A percentile compares a stretch with the other conserved stretches of the same genome.
Conservation (phyloP, 2,329 filamentous ascomycete genomes). For the Paracamarosporium sp. region DNA sequence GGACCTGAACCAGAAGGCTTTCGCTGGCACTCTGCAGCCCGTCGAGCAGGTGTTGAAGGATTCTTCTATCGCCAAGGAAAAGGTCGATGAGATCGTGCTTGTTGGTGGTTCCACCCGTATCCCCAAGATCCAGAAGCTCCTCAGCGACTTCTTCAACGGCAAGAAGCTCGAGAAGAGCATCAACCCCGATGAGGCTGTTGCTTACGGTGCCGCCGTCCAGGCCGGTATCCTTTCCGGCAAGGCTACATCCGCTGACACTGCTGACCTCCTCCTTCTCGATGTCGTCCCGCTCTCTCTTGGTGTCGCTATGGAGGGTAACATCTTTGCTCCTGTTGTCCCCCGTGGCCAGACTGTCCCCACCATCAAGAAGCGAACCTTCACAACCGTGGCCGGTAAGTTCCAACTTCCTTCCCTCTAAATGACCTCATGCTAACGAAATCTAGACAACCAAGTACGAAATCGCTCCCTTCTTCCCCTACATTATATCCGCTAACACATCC, state of each 20-base stretch:
- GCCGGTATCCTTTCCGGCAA: constrained; percentile 98
- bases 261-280: constrained; percentile 93
- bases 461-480: neutral
- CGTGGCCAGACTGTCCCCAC: constrained; percentile 64
- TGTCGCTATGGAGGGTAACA: constrained; percentile 99
- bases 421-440: too few relatives aligned
- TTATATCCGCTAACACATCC: constrained; percentile 3
- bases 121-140: constrained; percentile 97
- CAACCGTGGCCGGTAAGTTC: constrained; percentile 78
- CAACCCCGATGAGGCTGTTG: constrained; percentile 99
- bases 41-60: constrained; percentile 98
- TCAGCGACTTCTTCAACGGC: constrained; percentile 98
- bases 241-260: constrained; percentile 92
- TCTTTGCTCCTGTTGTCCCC: constrained; percentile 92
- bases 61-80: constrained; percentile 82
- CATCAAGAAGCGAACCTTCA: constrained; percentile 68
- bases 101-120: constrained; percentile 99
- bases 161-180: constrained; percentile 99
- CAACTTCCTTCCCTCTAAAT: too few relatives aligned
- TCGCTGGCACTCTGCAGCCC: constrained; percentile 90
- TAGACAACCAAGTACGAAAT: constrained; percentile 52
- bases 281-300: constrained; percentile 95
- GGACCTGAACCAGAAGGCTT: constrained; percentile 95
- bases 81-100: constrained; percentile 97
- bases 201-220: constrained; percentile 98